These are phyloP conservation scores for Cyberlindnera maritima DNA, from an alignment of 805 yeast genomes.

Conservation along the genomic window DNA sequence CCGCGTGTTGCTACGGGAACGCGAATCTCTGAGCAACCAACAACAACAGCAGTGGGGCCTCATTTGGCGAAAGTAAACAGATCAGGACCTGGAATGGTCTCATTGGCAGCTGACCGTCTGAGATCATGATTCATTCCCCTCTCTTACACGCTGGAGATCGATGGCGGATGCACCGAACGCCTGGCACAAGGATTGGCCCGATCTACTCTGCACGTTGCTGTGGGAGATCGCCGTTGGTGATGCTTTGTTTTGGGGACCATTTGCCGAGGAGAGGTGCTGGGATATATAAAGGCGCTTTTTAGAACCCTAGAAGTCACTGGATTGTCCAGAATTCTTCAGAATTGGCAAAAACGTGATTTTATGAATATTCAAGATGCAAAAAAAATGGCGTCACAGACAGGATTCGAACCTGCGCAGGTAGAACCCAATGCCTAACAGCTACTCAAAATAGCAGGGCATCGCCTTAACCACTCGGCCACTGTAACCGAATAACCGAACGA, in stretches of 20 bases:
- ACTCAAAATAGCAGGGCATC: constrained; percentile 74
- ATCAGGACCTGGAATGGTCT: neutral
- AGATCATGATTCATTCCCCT: too few relatives aligned
- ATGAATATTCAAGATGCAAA: constrained; percentile 24
- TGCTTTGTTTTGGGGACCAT: too few relatives aligned
- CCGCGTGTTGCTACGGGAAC: constrained; percentile 4
- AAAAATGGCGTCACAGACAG: constrained; percentile 91
- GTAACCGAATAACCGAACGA: constrained; percentile 29
- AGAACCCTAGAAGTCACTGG: too few relatives aligned
- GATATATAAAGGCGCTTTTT: too few relatives aligned
- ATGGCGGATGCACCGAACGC: too few relatives aligned
- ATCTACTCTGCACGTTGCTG: neutral
- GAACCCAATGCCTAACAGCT: constrained; percentile 80
- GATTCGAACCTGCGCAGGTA: constrained; percentile 99
- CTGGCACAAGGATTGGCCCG: neutral
- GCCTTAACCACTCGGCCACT: constrained; percentile 95
- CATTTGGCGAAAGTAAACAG: too few relatives aligned
- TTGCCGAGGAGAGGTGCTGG: too few relatives aligned
- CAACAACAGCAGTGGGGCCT: too few relatives aligned
- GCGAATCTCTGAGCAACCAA: neutral
- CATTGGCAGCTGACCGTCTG: neutral
- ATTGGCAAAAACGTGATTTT: too few relatives aligned
- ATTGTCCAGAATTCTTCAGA: too few relatives aligned
- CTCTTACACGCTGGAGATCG: too few relatives aligned
- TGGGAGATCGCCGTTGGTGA: neutral